Base-by-base conservation (phyloP, 2,329 filamentous ascomycete species). In the Hyphodiscus sp. region DNA sequence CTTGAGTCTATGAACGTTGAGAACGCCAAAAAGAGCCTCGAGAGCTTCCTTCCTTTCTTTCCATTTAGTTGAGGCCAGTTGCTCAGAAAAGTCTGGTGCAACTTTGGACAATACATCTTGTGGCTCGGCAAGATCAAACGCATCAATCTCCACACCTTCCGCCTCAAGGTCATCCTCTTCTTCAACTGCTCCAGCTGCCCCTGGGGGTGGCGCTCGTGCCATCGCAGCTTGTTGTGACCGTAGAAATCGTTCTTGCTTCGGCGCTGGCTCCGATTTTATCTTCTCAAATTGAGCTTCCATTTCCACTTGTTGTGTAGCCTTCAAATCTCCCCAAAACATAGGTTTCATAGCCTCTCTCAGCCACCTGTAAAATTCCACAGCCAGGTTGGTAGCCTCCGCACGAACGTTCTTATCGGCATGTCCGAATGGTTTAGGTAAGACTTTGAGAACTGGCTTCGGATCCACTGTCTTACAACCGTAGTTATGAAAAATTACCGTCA, bases 381-480 rank as follows among this genome's bases (percentile, higher is more conserved):
- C 87, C 53, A 99, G 76, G 63, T 87, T 91, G 46, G 94, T 94
- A 26, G 91, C 91, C 69, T 96, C 94, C 2, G 91, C 91, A 71
- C 94, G 86, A 16, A 99, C 89, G 68, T 97, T 97, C 73, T 99
- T 99, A 77, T 99, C 94, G 30, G 94, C 92, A 69, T 97, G 94
- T 19, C 89, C 90, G 67, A 96, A 99, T 1, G 86, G 86, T 68
- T 96, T 95, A 2, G 94, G 91, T 1, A 99, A 76, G 11, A 81
- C 74, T 69, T 97, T 97, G 55, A 97, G 79, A 19, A 95, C 84
- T 1, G 89, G 86, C 68, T 99, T 96, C 2, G 95, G 90, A 66
- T 99, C 94, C 48, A 94, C 86, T 18, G 90, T 83, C 72, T 96
- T 96, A 75, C 91, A 95, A 53, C 95, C 94, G 69, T 91, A 99